Percentiles rank a stretch among this genome's conserved stretches.
These are phyloP conservation scores for Lepidium aucheri DNA, from an alignment of 345 rosid species.

Conservation along the genomic window DNA sequence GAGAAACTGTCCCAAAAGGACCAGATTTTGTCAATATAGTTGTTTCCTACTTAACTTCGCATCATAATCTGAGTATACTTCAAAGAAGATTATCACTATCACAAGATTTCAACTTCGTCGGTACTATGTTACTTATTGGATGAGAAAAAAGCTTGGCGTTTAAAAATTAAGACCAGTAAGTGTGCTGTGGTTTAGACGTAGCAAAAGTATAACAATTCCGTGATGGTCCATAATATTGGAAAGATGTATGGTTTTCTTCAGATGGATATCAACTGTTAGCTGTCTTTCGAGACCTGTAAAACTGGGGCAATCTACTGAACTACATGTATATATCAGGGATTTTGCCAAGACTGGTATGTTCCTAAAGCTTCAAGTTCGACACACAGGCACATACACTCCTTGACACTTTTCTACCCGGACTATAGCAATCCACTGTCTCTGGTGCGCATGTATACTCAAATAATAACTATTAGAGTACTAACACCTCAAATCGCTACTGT, in stretches of 20 bases:
- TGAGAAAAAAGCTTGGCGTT: not conserved
- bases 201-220: not conserved
- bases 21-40: not conserved
- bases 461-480: not conserved
- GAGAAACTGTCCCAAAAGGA: not conserved
- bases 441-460: not conserved
- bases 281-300: not conserved
- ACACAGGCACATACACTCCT: not conserved
- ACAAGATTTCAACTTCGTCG: not conserved
- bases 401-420: not conserved
- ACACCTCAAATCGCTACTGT: not conserved
- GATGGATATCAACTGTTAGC: not conserved
- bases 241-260: not conserved
- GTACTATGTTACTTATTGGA: not conserved
- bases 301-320: not conserved
- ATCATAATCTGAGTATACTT: not conserved
- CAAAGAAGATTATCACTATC: not conserved
- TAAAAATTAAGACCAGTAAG: not conserved
- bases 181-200: not conserved
- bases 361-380: not conserved
- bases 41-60: not conserved
- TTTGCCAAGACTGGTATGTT: not conserved
- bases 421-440: not conserved
- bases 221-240: not conserved
- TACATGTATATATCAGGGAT: not conserved